These are phyloP conservation scores for Chaetomiaceae sp. DNA, from an alignment of 2,329 filamentous ascomycete species.

Conservation along the genomic window DNA sequence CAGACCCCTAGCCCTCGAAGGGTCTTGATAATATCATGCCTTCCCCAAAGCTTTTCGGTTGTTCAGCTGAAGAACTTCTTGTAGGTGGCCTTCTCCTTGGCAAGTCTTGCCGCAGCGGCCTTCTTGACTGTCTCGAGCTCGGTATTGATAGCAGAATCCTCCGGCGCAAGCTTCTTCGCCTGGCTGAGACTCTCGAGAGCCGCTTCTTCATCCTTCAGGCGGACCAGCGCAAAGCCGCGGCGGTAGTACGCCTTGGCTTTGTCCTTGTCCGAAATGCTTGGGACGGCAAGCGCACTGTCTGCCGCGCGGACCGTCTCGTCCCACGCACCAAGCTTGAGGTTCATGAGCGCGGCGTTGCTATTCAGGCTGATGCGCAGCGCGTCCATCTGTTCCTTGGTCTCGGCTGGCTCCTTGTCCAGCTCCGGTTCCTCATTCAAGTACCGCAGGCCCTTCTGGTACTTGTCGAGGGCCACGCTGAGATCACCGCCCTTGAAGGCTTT, in stretches of 20 bases:
- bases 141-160: slow-evolving; percentile 67
- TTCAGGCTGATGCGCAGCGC: slow-evolving; percentile 79
- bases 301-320: slow-evolving; percentile 67
- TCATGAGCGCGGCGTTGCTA: slow-evolving; percentile 81
- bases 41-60: background rate
- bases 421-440: slow-evolving; percentile 85
- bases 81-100: slow-evolving; percentile 89
- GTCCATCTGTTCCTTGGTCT: slow-evolving; percentile 62
- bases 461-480: slow-evolving; percentile 66
- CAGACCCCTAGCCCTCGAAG: background rate
- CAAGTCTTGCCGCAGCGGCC: slow-evolving; percentile 63
- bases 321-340: slow-evolving; percentile 72
- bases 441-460: slow-evolving; percentile 90
- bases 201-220: slow-evolving; percentile 77
- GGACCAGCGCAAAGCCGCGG: slow-evolving; percentile 68
- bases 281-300: slow-evolving; percentile 64
- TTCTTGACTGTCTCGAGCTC: slow-evolving; percentile 78
- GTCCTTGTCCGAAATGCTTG: slow-evolving; percentile 65
- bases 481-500: slow-evolving; percentile 82
- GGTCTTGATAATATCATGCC: background rate
- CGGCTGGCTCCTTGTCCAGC: slow-evolving; percentile 64
- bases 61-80: slow-evolving; percentile 71
- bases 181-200: slow-evolving; percentile 71
- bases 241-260: slow-evolving; percentile 87
- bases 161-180: slow-evolving; percentile 69